Evolutionary conservation across 176 grass and related monocot genomes (phyloP).

Genomic region (Puya raimondii): DNA sequence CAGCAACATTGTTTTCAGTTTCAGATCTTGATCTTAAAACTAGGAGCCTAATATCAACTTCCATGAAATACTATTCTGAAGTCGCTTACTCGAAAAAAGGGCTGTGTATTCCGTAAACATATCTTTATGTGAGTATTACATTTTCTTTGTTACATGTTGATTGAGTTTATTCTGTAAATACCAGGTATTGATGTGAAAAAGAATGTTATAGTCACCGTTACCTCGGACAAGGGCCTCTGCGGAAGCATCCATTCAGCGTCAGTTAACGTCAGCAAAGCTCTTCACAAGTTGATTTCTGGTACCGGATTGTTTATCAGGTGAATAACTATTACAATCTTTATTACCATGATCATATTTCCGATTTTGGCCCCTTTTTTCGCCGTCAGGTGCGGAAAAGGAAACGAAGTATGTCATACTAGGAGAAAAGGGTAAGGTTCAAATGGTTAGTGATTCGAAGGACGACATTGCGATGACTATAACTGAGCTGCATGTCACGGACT

Average conservation of each 20-base stretch:
- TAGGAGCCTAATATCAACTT: no score
- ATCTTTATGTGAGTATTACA: no score
- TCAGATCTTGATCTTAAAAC: no score
- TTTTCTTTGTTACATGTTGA: background rate
- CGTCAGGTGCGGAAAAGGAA: constrained; percentile 75
- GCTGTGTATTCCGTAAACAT: background rate
- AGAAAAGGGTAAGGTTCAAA: constrained; percentile 89
- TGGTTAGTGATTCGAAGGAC: constrained; percentile 60
- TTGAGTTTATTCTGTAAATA: constrained; percentile 15
- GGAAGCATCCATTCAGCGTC: constrained; percentile 90
- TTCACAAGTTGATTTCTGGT: constrained; percentile 80
- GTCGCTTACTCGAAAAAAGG: no score
- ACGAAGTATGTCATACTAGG: constrained; percentile 79
- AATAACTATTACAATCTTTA: background rate
- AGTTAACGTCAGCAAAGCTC: constrained; percentile 90
- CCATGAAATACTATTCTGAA: background rate
- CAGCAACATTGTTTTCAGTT: background rate
- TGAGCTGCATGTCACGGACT: no score
- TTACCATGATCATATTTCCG: constrained; percentile 3
- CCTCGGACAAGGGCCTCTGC: constrained; percentile 94
- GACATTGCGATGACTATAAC: constrained; percentile 53
- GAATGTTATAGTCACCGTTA: constrained; percentile 76
- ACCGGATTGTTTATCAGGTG: constrained; percentile 11
- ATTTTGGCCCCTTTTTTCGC: background rate
- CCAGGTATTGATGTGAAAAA: constrained; percentile 88